These are phyloP conservation scores for Liriodendron chinense DNA, from an alignment of 164 flowering plant species.

Conservation along the genomic window DNA sequence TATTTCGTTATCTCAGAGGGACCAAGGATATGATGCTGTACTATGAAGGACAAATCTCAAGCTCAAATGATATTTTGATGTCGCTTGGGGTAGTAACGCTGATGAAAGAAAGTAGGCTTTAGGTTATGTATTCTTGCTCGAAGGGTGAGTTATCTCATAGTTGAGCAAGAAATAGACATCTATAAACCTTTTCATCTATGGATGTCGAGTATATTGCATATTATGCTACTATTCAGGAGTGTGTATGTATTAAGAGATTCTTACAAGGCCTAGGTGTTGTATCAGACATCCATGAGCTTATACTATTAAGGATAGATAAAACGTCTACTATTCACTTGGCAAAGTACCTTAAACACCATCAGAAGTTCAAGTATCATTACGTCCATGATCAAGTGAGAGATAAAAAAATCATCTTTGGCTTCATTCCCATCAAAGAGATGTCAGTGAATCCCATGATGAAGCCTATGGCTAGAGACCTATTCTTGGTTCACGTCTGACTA, in stretches of 20 bases:
- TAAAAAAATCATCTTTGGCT: not conserved
- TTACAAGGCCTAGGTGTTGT: not conserved
- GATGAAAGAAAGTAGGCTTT: not conserved
- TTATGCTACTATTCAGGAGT: not conserved
- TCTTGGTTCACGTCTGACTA: not conserved
- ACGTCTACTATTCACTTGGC: not conserved
- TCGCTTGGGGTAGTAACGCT: not conserved
- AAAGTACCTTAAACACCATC: not conserved
- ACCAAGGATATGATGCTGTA: not conserved
- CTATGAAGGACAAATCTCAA: not conserved
- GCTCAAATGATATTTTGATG: not conserved
- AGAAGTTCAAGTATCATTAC: not conserved
- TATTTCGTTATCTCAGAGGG: not conserved
- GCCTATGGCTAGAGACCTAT: not conserved
- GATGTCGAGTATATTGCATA: not conserved
- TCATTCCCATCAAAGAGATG: not conserved
- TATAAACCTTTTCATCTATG: not conserved
- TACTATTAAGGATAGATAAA: not conserved
- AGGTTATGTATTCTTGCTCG: slow-evolving; percentile 1
- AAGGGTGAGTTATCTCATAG: not conserved
- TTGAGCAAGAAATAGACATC: not conserved
- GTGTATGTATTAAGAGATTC: not conserved
- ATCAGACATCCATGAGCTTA: not conserved
- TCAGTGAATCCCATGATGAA: not conserved
- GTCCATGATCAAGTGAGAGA: not conserved